These are phyloP conservation scores for Trichomonas gallinae DNA, from an alignment of 208 protist genomes.

Conservation along the genomic window DNA sequence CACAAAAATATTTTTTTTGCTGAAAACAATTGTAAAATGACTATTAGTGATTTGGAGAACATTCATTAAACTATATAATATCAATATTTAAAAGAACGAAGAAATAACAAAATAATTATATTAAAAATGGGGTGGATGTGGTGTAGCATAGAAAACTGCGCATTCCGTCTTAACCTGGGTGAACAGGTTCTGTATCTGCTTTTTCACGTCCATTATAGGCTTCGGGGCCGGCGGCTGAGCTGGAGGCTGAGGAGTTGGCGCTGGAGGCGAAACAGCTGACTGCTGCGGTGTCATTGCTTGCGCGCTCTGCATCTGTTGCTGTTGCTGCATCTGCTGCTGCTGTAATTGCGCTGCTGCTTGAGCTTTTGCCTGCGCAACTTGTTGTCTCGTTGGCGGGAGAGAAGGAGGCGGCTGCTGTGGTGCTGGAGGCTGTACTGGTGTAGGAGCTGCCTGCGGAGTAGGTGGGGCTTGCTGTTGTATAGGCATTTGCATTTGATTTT, in stretches of 20 bases:
- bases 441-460: background rate
- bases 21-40: too few relatives aligned
- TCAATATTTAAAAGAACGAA: background rate
- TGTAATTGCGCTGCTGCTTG: background rate
- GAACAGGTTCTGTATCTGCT: background rate
- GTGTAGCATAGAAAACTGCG: conserved; percentile 11
- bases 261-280: background rate
- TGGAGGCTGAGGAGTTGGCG: background rate
- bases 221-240: background rate
- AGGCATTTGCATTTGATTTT: too few relatives aligned
- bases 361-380: background rate
- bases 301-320: background rate
- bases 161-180: background rate
- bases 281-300: background rate
- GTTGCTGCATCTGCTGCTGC: background rate
- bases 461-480: background rate
- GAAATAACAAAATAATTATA: background rate
- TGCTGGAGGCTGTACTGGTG: background rate
- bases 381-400: background rate
- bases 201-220: background rate
- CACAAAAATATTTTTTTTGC: too few relatives aligned
- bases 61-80: background rate
- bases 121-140: conserved; percentile 9
- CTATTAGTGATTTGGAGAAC: too few relatives aligned
- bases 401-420: background rate